These are phyloP conservation scores for Umbelopsis vinacea DNA, from an alignment of 192 early-diverging fungal species.

Conservation along the genomic window DNA sequence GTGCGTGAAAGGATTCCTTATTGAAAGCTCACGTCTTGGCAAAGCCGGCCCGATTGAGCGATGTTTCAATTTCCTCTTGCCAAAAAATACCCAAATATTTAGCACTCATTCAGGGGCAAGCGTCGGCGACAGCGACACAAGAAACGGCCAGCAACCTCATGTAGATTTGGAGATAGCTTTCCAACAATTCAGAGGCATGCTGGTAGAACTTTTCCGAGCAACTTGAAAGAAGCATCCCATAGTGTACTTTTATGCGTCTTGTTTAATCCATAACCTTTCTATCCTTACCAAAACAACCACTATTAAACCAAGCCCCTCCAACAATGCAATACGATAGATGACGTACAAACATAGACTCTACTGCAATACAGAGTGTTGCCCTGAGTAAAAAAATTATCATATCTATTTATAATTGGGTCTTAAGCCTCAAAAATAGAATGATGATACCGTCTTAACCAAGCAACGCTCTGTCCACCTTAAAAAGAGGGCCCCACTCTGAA, in stretches of 20 bases:
- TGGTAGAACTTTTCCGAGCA: slow-evolving; percentile 51
- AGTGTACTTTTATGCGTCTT: slow-evolving; percentile 1
- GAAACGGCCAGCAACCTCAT: slow-evolving; percentile 10
- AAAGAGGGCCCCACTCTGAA: too few species aligned
- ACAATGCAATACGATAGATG: not conserved
- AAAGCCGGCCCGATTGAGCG: slow-evolving; percentile 50
- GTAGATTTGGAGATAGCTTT: slow-evolving; percentile 42
- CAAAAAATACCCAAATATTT: slow-evolving; percentile 36
- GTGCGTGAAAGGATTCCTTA: slow-evolving; percentile 58
- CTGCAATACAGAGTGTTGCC: too few species aligned
- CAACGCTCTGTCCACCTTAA: too few species aligned
- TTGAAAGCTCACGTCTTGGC: slow-evolving; percentile 54
- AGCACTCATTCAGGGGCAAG: slow-evolving; percentile 25
- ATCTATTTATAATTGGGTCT: too few species aligned
- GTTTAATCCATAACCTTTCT: not conserved
- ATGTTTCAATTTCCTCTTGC: slow-evolving; percentile 57
- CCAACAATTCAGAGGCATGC: slow-evolving; percentile 47
- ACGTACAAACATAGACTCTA: not conserved
- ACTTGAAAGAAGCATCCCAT: slow-evolving; percentile 22
- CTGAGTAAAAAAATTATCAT: too few species aligned
- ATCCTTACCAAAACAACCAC: too few species aligned
- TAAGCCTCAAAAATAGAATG: too few species aligned
- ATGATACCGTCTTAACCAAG: too few species aligned
- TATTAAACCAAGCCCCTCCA: not conserved
- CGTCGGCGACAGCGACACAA: slow-evolving; percentile 34